Base-by-base conservation (phyloP, 176 grass and related monocot species). In the Panicum miliaceum region DNA sequence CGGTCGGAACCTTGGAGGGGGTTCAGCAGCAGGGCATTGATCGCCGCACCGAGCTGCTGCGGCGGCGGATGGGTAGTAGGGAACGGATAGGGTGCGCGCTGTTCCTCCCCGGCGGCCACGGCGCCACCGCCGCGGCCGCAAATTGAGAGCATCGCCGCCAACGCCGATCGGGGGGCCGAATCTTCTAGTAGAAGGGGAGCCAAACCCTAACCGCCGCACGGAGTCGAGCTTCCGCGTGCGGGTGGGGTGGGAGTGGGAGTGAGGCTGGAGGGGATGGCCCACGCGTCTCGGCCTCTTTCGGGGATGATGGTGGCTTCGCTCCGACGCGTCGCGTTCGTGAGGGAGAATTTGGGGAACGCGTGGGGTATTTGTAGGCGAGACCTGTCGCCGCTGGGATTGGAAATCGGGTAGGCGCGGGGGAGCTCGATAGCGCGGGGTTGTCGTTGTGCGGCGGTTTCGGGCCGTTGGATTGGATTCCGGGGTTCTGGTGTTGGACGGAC, bases 141-240 rank as follows among this genome's bases (percentile, higher is more conserved):
- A 68, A 38, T 4, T 10, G 54, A 72, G 22, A 80, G 64, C 84
- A 80, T 86, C 64, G 29, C 42, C 37, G n/a, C 13, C 36, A 22
- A 54, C 52, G 57, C 3, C 37, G 22, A 16, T 25, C 34, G 76
- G 42, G 15, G 20, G 22, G 20, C 5, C 38, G 8, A 27, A 26
- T 6, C 52, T 54, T 54, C 50, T 58, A 52, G 20, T 64, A 35
- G 6, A 51, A 51, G 13, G 4, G 48, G 20, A 46, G 72, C n/a
- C 60, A 52, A 86, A 86, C 84, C 76, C 68, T 73, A 80, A 51
- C 36, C 14, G 40, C 45, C 57, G 41, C 29, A 67, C 76, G 67
- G 43, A 76, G 7, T 71, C 84, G 76, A 72, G 84, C 54, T 71
- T 52, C 18, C 66, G 76, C 76, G 43, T 73, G 26, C 56, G 34